A percentile compares a stretch with the other conserved stretches of the same genome.
phyloP scores from a whole-genome alignment of 2,329 filamentous ascomycete species.

The Fusarium mundagurra region DNA sequence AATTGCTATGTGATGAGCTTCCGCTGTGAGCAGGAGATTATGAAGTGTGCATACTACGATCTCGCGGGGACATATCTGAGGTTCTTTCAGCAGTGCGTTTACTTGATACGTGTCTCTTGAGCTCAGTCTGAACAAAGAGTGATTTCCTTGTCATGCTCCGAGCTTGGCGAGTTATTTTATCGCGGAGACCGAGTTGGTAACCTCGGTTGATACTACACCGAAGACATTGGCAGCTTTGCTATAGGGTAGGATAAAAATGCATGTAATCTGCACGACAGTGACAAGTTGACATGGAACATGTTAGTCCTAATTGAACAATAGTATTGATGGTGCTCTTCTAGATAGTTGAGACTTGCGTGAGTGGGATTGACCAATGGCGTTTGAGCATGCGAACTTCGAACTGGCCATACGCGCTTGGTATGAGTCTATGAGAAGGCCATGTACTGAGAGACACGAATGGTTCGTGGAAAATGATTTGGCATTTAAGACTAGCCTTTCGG shows the following conservation, averaged over 20 bases:
- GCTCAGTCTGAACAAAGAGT: background rate
- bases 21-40: background rate
- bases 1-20: background rate
- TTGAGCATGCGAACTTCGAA: background rate
- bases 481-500: background rate
- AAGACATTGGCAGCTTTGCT: background rate
- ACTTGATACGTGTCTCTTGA: rapidly evolving
- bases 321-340: background rate
- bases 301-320: background rate
- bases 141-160: background rate
- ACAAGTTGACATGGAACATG: background rate
- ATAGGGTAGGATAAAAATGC: background rate
- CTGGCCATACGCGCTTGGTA: background rate
- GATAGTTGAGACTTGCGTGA: background rate
- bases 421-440: no score
- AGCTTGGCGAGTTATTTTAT: background rate
- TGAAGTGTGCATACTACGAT: rapidly evolving
- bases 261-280: background rate
- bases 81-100: background rate
- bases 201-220: constrained; percentile 24
- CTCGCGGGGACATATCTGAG: background rate
- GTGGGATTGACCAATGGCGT: background rate
- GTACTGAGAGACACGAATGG: rapidly evolving
- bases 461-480: rapidly evolving
- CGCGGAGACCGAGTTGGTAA: constrained; percentile 12